Evolutionary conservation across 176 grass and related monocot genomes (phyloP), one percentile per base, ranked within the genome.

Genomic region (Secale cereale): DNA sequence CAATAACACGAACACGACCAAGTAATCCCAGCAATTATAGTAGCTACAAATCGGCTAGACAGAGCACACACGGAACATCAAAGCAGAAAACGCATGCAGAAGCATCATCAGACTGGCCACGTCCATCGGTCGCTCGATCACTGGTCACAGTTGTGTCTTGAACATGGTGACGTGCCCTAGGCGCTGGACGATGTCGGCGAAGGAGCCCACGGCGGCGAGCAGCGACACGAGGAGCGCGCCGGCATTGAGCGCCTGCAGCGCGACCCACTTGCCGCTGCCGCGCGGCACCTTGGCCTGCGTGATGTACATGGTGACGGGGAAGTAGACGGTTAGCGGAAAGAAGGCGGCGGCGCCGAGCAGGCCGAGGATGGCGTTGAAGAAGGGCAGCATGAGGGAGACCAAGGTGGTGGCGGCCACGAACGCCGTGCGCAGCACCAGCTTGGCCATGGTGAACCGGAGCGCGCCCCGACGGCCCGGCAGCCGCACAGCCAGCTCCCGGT

Each of bases 361-460:
- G 19, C 93, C 93, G 0, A 98, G 83, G 39, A 98, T 80, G 48
- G 95, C 95, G 79, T 98, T 98, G 89, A 95, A 98, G 93, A 98
- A 95, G 20, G 95, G 95, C 22, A 95, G 91, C 95, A 93, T 80
- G 27, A 98, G 80, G 8, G 92, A 91, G 50, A 95, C 87, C 30
- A 95, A 3, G 19, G 95, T 98, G 10, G 95, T 98, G 30, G 45
- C 7, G 15, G 82, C 54, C 61, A 98, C 92, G 56, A 95, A 93
- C 12, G 74, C 62, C 30, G 95, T 93, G 80, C 92, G 95, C 39
- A 98, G 13, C 26, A 98, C 85, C 52, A 98, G 89, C 89, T 83
- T 98, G 87, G 83, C 77, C 85, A 85, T 32, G 13, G 89, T 95
- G 85, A 98, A 93, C 41, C 88, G 82, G 43, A 91, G 76, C 32